phyloP scores from a whole-genome alignment of 208 protist species.

The Wallacemonas collosoma region DNA sequence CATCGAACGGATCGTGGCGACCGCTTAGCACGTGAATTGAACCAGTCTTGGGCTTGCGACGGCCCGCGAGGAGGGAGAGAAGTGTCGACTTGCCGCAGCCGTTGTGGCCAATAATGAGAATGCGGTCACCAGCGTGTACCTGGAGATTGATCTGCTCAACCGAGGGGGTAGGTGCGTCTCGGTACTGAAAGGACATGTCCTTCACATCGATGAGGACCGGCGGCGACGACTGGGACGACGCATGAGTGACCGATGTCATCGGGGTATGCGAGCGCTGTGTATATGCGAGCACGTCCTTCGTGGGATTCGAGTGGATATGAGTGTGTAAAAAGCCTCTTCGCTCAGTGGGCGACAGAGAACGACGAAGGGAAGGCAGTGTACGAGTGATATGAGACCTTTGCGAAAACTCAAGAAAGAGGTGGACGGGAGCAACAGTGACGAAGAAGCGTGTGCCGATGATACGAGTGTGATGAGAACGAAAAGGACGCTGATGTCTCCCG shows the following conservation, averaged over 20 bases:
- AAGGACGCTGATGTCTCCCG: no score
- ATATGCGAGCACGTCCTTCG: neutral
- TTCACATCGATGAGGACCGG: slow-evolving; percentile 30
- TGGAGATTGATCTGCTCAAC: slow-evolving; percentile 39
- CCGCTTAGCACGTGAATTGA: slow-evolving; percentile 53
- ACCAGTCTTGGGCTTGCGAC: slow-evolving; percentile 62
- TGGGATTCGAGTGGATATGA: no score
- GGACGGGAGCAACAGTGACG: no score
- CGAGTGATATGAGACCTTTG: no score
- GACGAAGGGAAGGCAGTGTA: no score
- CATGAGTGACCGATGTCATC: no score
- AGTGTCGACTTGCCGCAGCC: slow-evolving; percentile 96
- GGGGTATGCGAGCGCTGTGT: neutral
- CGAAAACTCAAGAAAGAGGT: no score
- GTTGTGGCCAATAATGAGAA: slow-evolving; percentile 95
- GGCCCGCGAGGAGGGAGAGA: slow-evolving; percentile 89
- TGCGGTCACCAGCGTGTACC: slow-evolving; percentile 61
- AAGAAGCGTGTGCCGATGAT: no score
- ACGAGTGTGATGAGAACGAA: no score
- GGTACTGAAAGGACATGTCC: slow-evolving; percentile 56
- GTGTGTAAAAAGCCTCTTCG: no score
- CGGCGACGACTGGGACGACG: neutral
- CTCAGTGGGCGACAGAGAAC: no score
- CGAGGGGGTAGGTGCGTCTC: slow-evolving; percentile 14
- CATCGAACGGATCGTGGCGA: slow-evolving; percentile 72